Evolutionary conservation across 2,329 filamentous ascomycete genomes (phyloP).

Genomic region (Talaromyces piceae): DNA sequence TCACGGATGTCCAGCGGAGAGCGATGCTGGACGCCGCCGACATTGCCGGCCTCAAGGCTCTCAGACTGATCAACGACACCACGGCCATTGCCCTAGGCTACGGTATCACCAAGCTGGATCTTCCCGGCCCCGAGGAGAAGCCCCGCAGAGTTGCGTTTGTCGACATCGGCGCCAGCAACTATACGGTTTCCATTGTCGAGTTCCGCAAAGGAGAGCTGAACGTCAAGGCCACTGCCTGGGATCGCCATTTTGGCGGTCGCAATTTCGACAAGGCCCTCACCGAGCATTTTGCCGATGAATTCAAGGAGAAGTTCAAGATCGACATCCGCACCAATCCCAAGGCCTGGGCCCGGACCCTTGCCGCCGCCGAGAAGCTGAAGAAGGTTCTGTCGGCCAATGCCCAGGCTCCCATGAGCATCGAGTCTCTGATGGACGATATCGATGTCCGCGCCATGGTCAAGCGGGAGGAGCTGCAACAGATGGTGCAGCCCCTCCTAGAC

Average conservation of each 20-base stretch:
- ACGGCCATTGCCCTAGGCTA: slow-evolving; percentile 93
- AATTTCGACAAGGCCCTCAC: slow-evolving; percentile 94
- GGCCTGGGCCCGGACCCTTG: slow-evolving; percentile 76
- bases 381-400: slow-evolving; percentile 96
- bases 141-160: slow-evolving; percentile 84
- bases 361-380: slow-evolving; percentile 94
- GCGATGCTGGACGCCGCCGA: slow-evolving; percentile 85
- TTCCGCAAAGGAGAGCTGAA: slow-evolving; percentile 95
- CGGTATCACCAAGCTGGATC: slow-evolving; percentile 95
- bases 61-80: slow-evolving; percentile 95
- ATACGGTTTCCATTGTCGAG: slow-evolving; percentile 88
- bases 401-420: slow-evolving; percentile 86
- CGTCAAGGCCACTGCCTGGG: slow-evolving; percentile 85
- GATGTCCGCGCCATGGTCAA: slow-evolving; percentile 86
- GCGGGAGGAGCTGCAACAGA: slow-evolving; percentile 85
- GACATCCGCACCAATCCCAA: slow-evolving; percentile 88
- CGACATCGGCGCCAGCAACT: slow-evolving; percentile 95
- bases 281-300: slow-evolving; percentile 91
- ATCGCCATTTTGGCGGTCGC: slow-evolving; percentile 93
- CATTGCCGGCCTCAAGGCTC: slow-evolving; percentile 84
- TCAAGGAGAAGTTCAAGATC: slow-evolving; percentile 96
- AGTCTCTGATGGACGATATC: slow-evolving; percentile 96
- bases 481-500: slow-evolving; percentile 75
- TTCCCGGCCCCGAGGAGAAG: slow-evolving; percentile 82
- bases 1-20: slow-evolving; percentile 88